Evolutionary conservation across 805 yeast species (phyloP), one percentile per base, ranked within the genome.

Genomic region (Scheffersomyces coipomensis): DNA sequence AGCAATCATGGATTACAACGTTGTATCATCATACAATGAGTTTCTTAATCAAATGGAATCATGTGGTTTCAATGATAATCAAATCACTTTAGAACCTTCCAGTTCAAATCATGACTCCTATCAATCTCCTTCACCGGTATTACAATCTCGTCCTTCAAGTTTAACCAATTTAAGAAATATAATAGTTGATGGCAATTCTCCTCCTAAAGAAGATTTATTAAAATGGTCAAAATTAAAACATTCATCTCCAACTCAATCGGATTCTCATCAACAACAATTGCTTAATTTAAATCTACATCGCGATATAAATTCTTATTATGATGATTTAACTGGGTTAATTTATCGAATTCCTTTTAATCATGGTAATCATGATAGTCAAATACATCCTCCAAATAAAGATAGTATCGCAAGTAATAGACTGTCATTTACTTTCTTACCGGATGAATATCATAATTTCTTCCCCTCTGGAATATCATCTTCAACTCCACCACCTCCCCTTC

Each of bases 11-110:
- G 21, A 32, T 17, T 21, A 32, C 29, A 25, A 25, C 12, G 21
- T 49, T 19, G 52, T 53, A 30, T 59, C 55, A 32, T 59, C 53
- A 56, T 53, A 57, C 35, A 47, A 52, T 36, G 60, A 56, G 35
- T 58, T 58, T 34, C 47, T 58, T 33, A 51, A 42, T 21, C 52
- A 42, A 34, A 53, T 58, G 50, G 55, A 52, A 33, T 41, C 52
- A 2, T 37, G 46, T 18, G 48, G 52, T 26, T 52, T 40, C 32
- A 42, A 41, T 32, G 47, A 46, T 35, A 36, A 43, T 38, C 37
- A 44, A 29, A 45, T 55, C 15, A 29, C 35, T 3, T 21, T 48
- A 23, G 42, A 35, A 27, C 18, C 46, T 6, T 8, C 18, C 18
- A 27, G 10, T 10, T 27, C 30, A 5, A 11, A 15, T 15, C 30